These are phyloP conservation scores for Euryodendron excelsum DNA, from an alignment of 148 eudicot genomes.

Conservation along the genomic window DNA sequence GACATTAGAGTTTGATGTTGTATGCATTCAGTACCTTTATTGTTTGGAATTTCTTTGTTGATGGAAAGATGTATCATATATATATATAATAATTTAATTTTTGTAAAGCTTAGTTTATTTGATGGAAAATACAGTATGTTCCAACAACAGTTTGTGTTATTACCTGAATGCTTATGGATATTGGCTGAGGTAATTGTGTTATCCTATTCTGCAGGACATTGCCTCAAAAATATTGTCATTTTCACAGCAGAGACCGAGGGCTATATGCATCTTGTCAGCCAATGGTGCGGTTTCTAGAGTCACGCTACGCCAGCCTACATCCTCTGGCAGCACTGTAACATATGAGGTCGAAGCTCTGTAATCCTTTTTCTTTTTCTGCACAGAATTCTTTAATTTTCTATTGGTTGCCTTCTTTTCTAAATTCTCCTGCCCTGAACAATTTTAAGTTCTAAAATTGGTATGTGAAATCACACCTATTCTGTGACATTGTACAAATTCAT, in stretches of 20 bases:
- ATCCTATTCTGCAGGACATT: conserved; percentile 54
- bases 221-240: conserved; percentile 70
- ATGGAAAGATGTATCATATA: background rate
- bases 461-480: background rate
- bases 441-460: background rate
- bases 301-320: conserved; percentile 63
- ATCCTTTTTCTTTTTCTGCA: background rate
- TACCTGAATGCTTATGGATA: background rate
- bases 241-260: conserved; percentile 86
- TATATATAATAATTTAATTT: background rate
- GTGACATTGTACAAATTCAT: background rate
- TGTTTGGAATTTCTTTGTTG: too few relatives aligned
- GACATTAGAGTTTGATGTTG: conserved; percentile 9
- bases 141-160: background rate
- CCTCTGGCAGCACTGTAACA: conserved; percentile 49
- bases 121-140: background rate
- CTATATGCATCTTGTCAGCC: conserved; percentile 77
- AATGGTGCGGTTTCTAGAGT: conserved; percentile 80
- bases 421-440: background rate
- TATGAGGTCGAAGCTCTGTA: conserved; percentile 55
- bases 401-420: background rate
- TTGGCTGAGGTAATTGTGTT: background rate
- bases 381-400: background rate
- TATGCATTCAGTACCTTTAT: background rate
- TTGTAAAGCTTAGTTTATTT: background rate